Evolutionary conservation across 2,329 filamentous ascomycete genomes (phyloP), one percentile per base, ranked within the genome.

Genomic region (Fusarium citri): DNA sequence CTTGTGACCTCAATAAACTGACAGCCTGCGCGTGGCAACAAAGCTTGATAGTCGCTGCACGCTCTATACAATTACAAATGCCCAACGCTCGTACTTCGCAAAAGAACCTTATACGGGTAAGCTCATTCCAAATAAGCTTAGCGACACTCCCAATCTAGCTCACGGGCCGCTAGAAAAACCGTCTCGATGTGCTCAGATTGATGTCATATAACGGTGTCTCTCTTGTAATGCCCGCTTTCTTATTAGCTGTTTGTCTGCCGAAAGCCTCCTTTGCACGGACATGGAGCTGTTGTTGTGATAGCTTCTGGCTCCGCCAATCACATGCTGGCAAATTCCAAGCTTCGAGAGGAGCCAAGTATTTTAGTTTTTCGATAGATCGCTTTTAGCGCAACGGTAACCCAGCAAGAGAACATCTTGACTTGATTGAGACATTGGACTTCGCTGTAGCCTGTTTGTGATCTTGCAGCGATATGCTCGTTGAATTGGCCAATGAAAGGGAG

Each of bases 341-440:
- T 40, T 22, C 11, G 10, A 34, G 10, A 34, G 43, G 3, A 22
- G 30, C 20, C 30, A 25, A 50, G 47, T 16, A 22, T 1, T 23
- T 55, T 45, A 49, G 8, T n/a, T 20, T 26, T 62, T 53, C 59
- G n/a, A 60, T 53, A 60, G 31, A 53, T 8, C 46, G 15, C 1
- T 12, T 6, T 18, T 34, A 53, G 46, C 26, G 14, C 22, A 54
- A 25, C 26, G 40, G 47, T 15, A 47, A 28, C 16, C 11, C 34
- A n/a, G 48, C 18, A n/a, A 37, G 12, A 6, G n/a, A 22, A 8
- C 18, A 42, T 28, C 20, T 20, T 42, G 6, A 16, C 23, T n/a
- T 14, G 4, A 58, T 49, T 6, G 9, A 14, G 25, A 6, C 4
- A 41, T 25, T 18, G 4, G 8, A 42, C 3, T 34, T 18, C 22